These are phyloP conservation scores for Linum trigynum DNA, from an alignment of 345 rosid species.

Conservation along the genomic window DNA sequence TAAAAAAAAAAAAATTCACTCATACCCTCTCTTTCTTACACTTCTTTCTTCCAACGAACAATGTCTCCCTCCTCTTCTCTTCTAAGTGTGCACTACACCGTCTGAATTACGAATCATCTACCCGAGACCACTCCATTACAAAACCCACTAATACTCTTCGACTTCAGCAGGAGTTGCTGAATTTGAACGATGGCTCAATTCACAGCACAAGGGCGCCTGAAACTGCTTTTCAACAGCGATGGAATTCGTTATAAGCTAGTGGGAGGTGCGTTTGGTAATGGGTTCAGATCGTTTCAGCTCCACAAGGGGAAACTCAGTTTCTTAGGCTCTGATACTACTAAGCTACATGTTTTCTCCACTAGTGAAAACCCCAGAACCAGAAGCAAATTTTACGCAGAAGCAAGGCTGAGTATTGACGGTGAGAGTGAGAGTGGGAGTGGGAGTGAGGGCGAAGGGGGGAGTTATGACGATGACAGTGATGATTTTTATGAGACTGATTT, in stretches of 20 bases:
- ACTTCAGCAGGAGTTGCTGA: slow-evolving; percentile 3
- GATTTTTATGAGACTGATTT: not conserved
- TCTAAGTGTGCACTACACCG: not conserved
- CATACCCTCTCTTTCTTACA: not conserved
- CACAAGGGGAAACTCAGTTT: slow-evolving; percentile 21
- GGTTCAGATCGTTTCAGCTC: slow-evolving; percentile 26
- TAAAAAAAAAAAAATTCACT: no score
- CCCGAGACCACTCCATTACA: not conserved
- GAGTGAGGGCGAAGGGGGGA: slow-evolving; percentile 18
- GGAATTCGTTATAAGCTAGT: slow-evolving; percentile 31
- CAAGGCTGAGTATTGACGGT: slow-evolving; percentile 20
- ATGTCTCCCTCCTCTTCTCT: not conserved
- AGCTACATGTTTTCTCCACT: slow-evolving; percentile 23
- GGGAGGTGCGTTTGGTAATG: slow-evolving; percentile 22
- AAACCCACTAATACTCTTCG: not conserved
- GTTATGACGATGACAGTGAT: not conserved
- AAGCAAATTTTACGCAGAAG: slow-evolving; percentile 9
- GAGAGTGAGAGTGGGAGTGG: slow-evolving; percentile 23
- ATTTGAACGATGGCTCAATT: slow-evolving; percentile 47
- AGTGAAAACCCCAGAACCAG: slow-evolving; percentile 16
- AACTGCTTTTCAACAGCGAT: slow-evolving; percentile 35
- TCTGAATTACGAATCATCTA: no score
- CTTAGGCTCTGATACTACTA: slow-evolving; percentile 14
- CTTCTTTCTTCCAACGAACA: not conserved
- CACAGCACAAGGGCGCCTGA: slow-evolving; percentile 44